A percentile compares a stretch with the other conserved stretches of the same genome.
These are phyloP conservation scores for Angomonas ambiguus DNA, from an alignment of 208 protist species.

Conservation along the genomic window DNA sequence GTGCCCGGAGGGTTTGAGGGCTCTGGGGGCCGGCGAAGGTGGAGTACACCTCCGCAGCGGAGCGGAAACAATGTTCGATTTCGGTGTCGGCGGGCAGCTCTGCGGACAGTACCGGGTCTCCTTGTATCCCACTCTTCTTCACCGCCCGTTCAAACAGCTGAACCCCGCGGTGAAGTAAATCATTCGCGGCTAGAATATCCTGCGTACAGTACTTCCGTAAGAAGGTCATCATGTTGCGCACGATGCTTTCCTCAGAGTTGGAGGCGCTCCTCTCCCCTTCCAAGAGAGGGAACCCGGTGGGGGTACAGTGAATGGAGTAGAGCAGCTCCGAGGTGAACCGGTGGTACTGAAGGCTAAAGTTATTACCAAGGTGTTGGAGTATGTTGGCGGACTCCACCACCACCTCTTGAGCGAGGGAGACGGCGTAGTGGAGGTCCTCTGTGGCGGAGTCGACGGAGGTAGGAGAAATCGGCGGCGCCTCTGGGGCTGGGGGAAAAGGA, in stretches of 20 bases:
- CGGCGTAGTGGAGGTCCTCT: slow-evolving; percentile 1
- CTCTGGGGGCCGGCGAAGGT: slow-evolving; percentile 14
- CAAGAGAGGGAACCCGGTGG: not conserved
- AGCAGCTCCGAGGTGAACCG: slow-evolving; percentile 30
- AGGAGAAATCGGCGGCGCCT: not conserved
- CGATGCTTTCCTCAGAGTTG: slow-evolving; percentile 13
- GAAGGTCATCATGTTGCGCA: slow-evolving; percentile 30
- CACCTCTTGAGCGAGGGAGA: slow-evolving; percentile 19
- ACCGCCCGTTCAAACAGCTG: slow-evolving; percentile 19
- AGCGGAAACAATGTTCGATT: slow-evolving; percentile 13
- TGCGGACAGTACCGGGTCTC: not conserved
- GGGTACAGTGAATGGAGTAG: slow-evolving; percentile 5
- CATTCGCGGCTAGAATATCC: slow-evolving; percentile 22
- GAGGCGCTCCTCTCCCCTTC: not conserved
- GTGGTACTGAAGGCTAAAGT: slow-evolving; percentile 34
- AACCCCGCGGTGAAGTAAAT: slow-evolving; percentile 29
- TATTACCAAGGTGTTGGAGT: slow-evolving; percentile 29
- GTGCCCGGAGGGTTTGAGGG: slow-evolving; percentile 22
- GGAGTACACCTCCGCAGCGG: slow-evolving; percentile 18
- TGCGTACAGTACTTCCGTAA: slow-evolving; percentile 29
- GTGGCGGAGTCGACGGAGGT: not conserved
- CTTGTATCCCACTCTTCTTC: not conserved
- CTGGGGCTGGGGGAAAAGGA: not conserved
- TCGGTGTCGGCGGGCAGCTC: slow-evolving; percentile 12
- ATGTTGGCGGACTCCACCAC: slow-evolving; percentile 20